Evolutionary conservation across 2,329 filamentous ascomycete genomes (phyloP), one percentile per base, ranked within the genome.

Genomic region (Phialocephala subalpina): DNA sequence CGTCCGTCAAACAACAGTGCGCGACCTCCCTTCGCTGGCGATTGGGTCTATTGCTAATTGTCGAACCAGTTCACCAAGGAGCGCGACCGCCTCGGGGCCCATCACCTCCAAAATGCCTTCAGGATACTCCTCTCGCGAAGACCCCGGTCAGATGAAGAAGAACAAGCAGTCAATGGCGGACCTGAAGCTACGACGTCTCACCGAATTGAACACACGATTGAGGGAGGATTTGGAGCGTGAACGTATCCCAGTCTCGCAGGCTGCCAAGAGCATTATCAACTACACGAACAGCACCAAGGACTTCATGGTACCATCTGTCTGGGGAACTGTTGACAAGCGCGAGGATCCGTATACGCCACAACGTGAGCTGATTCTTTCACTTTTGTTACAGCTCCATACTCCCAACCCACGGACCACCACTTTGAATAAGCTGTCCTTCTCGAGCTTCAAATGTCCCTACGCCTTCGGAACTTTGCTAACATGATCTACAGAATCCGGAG

Each of bases 81-180:
- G 7, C 59, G 58, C 64, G 62, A 68, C 60, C 60, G 56, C 47
- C 66, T 52, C 38, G 59, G 58, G 45, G 27, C 60, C 45, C 18
- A 63, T 58, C 56, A 25, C 61, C 25, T 45, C 66, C 71, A 72
- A 66, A 47, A 85, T 78, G 70, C 89, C 90, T 87, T 86, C 88
- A 80, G 84, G 87, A 72, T 90, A 90, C 81, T 89, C 87, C 65
- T 89, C 87, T 58, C 86, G 88, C 74, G 88, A 90, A 77, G 88
- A 90, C 78, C 86, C 87, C 78, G 87, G 86, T 75, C 87, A 90
- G 79, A 87, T 89, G 75, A 89, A 87, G 86, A 97, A 94, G 84
- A 98, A 97, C 85, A 97, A 97, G 86, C 96, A 98, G 84, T 97
- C 93, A 79, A 98, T 99, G 93, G 95, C 95, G 74, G 96, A 99